Conservation (phyloP, 2,329 filamentous ascomycete genomes). For the Fusarium coffeatum region DNA sequence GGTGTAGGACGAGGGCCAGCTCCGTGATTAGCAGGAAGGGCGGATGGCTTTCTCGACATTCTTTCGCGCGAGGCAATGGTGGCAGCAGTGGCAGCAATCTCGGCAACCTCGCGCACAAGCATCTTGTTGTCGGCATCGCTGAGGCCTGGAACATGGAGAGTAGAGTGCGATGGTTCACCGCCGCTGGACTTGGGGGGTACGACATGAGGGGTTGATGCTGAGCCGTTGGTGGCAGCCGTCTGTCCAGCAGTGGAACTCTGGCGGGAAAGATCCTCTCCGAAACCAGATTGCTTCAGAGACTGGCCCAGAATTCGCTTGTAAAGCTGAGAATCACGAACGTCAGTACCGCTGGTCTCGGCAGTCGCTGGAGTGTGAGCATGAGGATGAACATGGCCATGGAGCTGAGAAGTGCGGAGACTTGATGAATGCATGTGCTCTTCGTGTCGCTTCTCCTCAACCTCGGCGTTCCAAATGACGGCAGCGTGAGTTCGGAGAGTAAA, state of each 20-base stretch:
- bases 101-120: conserved; percentile 87
- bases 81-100: conserved; percentile 92
- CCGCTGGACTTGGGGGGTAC: conserved; percentile 76
- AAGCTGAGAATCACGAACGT: conserved; percentile 87
- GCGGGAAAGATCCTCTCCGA: conserved; percentile 63
- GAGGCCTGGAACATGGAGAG: conserved; percentile 73
- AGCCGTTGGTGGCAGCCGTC: conserved; percentile 56
- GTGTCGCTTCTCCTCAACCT: conserved; percentile 80
- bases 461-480: conserved; percentile 94
- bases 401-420: conserved; percentile 51
- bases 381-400: conserved; percentile 50
- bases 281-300: conserved; percentile 84
- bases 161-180: conserved; percentile 53
- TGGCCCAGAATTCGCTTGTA: conserved; percentile 95
- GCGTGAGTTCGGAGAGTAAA: conserved; percentile 97
- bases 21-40: conserved; percentile 38
- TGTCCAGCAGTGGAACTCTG: conserved; percentile 53
- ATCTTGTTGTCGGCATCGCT: conserved; percentile 84
- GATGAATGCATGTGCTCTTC: conserved; percentile 60
- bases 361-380: conserved; percentile 51
- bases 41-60: conserved; percentile 55
- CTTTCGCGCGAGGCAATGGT: conserved; percentile 85
- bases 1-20: conserved; percentile 41
- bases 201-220: conserved; percentile 71
- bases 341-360: conserved; percentile 64